These are phyloP conservation scores for Colletotrichum siamense DNA, from an alignment of 2,329 filamentous ascomycete genomes.

Conservation along the genomic window DNA sequence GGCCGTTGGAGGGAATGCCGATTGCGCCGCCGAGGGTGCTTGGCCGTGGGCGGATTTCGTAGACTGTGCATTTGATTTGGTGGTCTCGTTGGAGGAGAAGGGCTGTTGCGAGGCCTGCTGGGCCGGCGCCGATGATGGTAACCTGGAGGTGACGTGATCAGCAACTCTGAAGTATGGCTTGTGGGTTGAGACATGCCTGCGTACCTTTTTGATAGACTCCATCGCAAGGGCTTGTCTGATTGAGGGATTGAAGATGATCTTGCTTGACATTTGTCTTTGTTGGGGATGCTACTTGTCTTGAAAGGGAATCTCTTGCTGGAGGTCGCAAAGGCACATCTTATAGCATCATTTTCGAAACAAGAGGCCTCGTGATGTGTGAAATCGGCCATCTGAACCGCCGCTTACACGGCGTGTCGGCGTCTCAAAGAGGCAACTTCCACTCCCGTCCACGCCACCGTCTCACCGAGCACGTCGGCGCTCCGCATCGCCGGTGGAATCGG, in stretches of 20 bases:
- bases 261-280: neutral
- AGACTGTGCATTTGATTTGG: neutral
- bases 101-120: constrained; percentile 25
- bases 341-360: neutral
- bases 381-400: neutral
- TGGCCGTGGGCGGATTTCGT: constrained; percentile 2
- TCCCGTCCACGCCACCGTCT: neutral
- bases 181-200: neutral
- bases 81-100: neutral
- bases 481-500: neutral
- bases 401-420: neutral
- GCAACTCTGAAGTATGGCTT: neutral
- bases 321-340: neutral
- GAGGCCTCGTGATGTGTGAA: neutral
- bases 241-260: neutral
- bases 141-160: neutral
- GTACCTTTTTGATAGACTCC: neutral
- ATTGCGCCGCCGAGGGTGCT: neutral
- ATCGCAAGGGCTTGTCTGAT: neutral
- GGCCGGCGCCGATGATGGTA: constrained; percentile 28
- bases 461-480: neutral
- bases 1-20: constrained; percentile 10
- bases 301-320: neutral
- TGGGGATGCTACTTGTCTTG: neutral
- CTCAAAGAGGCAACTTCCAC: neutral